Percentiles rank a stretch among this genome's conserved stretches.
phyloP scores from a whole-genome alignment of 2,329 filamentous ascomycete genomes.

The Fusarium sororula region DNA sequence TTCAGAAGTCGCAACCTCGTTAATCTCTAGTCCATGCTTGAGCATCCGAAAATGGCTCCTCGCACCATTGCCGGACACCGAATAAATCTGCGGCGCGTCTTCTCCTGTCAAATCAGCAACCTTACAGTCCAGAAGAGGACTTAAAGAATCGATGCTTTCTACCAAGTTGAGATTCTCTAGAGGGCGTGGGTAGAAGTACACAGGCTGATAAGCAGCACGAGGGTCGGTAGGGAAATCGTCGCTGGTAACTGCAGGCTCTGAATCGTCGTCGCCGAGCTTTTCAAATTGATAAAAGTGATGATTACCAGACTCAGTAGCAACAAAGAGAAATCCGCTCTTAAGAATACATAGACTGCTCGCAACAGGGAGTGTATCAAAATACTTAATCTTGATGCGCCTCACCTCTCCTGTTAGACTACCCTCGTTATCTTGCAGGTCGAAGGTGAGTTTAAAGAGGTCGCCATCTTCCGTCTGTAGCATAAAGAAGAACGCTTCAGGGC shows the following conservation, averaged over 20 bases:
- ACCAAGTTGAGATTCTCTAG: slow-evolving; percentile 85
- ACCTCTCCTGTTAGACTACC: slow-evolving; percentile 84
- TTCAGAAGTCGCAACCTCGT: slow-evolving; percentile 92
- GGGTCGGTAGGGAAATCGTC: slow-evolving; percentile 83
- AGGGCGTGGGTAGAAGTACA: slow-evolving; percentile 84
- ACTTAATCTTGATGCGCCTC: slow-evolving; percentile 87
- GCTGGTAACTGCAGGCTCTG: slow-evolving; percentile 85
- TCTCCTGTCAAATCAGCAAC: slow-evolving; percentile 90
- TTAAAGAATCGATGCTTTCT: slow-evolving; percentile 86
- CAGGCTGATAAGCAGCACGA: slow-evolving; percentile 75
- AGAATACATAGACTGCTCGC: slow-evolving; percentile 89
- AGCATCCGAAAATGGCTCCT: slow-evolving; percentile 90
- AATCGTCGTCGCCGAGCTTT: slow-evolving; percentile 93
- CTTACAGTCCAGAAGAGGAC: slow-evolving; percentile 89
- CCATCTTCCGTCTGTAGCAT: slow-evolving; percentile 95
- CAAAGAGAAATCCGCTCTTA: slow-evolving; percentile 94
- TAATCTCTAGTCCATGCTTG: slow-evolving; percentile 91
- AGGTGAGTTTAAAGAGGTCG: slow-evolving; percentile 93
- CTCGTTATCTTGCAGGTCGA: slow-evolving; percentile 87
- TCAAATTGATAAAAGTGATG: slow-evolving; percentile 97
- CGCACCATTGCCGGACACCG: slow-evolving; percentile 87
- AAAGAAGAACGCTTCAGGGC: slow-evolving; percentile 90
- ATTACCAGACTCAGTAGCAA: slow-evolving; percentile 90
- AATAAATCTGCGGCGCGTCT: slow-evolving; percentile 95
- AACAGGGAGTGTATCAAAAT: slow-evolving; percentile 94